A percentile compares a stretch with the other conserved stretches of the same genome.
Conservation (phyloP, 164 flowering plant species). For the Sedum album region DNA sequence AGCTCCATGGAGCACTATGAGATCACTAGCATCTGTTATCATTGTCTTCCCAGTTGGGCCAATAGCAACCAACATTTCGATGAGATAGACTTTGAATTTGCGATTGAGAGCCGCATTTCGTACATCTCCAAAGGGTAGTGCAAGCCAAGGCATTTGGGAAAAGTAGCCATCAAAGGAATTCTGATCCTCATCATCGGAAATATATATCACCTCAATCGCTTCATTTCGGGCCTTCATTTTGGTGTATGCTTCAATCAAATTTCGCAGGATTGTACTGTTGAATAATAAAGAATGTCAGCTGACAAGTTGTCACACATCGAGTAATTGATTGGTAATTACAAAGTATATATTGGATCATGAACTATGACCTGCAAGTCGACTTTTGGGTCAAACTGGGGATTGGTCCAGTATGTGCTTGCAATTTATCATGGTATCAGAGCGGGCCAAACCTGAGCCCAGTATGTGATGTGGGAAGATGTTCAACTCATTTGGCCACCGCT, state of each 20-base stretch:
- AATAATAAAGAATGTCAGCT: too few species aligned
- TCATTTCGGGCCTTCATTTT: conserved; percentile 45
- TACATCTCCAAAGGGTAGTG: conserved; percentile 56
- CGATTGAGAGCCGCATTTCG: conserved; percentile 30
- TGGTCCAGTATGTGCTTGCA: too few species aligned
- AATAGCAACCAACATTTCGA: conserved; percentile 49
- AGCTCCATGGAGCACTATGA: conserved; percentile 37
- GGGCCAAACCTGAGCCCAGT: too few species aligned
- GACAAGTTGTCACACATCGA: too few species aligned
- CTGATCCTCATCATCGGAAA: conserved; percentile 51
- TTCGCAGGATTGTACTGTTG: conserved; percentile 49
- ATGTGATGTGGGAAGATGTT: too few species aligned
- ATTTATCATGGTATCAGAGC: too few species aligned
- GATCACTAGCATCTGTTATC: conserved; percentile 34
- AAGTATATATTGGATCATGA: too few species aligned
- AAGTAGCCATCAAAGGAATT: conserved; percentile 56
- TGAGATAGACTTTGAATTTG: conserved; percentile 40
- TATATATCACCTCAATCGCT: too few species aligned
- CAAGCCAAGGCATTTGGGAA: conserved; percentile 86
- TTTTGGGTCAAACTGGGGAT: too few species aligned
- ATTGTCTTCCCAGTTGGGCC: conserved; percentile 53
- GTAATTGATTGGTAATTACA: too few species aligned
- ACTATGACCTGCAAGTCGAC: too few species aligned
- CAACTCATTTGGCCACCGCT: too few species aligned
- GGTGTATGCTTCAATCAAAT: conserved; percentile 45